Conservation (phyloP, 2,329 filamentous ascomycete genomes). For the Plenodomus lindquistii region DNA sequence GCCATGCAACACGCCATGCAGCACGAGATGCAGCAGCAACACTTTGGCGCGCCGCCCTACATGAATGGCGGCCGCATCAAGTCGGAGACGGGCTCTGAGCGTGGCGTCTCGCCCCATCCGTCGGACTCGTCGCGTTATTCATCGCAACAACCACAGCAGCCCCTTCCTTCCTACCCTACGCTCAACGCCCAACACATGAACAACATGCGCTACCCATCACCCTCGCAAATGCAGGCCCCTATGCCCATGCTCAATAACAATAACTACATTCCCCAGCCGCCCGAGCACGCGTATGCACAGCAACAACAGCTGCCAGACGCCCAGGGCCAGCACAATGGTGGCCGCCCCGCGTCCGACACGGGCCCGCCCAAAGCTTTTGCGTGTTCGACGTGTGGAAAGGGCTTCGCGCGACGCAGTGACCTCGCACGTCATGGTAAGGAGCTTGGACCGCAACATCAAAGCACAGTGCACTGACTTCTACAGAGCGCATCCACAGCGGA, state of each 20-base stretch:
- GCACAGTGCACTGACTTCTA: constrained; percentile 34
- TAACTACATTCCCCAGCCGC: constrained; percentile 58
- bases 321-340: constrained; percentile 46
- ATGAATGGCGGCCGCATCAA: constrained; percentile 56
- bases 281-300: constrained; percentile 53
- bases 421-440: constrained; percentile 87
- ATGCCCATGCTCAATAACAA: constrained; percentile 60
- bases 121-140: constrained; percentile 62
- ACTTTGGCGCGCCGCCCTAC: constrained; percentile 54
- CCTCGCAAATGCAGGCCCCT: constrained; percentile 54
- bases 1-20: constrained; percentile 50
- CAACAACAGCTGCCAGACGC: constrained; percentile 43
- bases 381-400: constrained; percentile 87
- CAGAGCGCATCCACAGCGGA: constrained; percentile 94
- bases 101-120: constrained; percentile 59
- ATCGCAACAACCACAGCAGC: constrained; percentile 59
- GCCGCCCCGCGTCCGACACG: constrained; percentile 51
- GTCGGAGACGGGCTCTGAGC: constrained; percentile 63
- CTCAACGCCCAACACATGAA: constrained; percentile 56
- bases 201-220: constrained; percentile 59
- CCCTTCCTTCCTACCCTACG: constrained; percentile 52
- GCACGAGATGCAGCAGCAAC: constrained; percentile 47
- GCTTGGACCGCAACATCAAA: constrained; percentile 38
- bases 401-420: constrained; percentile 91
- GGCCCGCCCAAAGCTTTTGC: constrained; percentile 76